These are phyloP conservation scores for Eragrostis tef DNA, from an alignment of 202 grass and related monocot genomes.

Conservation along the genomic window DNA sequence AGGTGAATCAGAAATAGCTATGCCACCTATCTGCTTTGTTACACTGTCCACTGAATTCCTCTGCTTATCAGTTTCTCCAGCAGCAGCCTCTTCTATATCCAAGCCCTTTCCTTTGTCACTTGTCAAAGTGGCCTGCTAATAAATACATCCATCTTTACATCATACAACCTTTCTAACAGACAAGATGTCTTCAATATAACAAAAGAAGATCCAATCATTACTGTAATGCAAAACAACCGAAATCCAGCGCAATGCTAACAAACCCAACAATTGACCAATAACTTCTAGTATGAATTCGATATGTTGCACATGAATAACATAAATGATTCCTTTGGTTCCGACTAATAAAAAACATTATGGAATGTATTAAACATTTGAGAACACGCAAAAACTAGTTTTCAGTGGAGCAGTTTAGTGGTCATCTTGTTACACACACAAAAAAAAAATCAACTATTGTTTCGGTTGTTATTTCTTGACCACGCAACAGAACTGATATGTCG, in stretches of 20 bases:
- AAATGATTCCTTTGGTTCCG: slow-evolving; percentile 9
- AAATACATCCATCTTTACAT: slow-evolving; percentile 32
- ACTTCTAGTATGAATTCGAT: slow-evolving; percentile 8
- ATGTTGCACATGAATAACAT: slow-evolving; percentile 11
- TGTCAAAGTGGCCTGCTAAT: slow-evolving; percentile 70
- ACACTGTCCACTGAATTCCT: slow-evolving; percentile 59
- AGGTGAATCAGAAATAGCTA: slow-evolving; percentile 63
- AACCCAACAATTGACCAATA: not conserved
- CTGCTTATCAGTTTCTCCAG: slow-evolving; percentile 46
- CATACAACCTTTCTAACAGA: slow-evolving; percentile 46
- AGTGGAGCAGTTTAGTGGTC: not conserved
- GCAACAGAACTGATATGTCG: not conserved
- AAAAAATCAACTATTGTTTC: not conserved
- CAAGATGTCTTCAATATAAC: slow-evolving; percentile 18
- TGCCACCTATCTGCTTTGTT: slow-evolving; percentile 64
- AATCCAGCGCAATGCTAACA: too few species aligned
- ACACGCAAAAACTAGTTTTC: not conserved
- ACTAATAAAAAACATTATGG: not conserved
- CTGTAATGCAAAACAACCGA: slow-evolving; percentile 10
- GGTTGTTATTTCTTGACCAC: slow-evolving; percentile 13
- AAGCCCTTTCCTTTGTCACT: slow-evolving; percentile 77
- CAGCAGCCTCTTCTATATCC: slow-evolving; percentile 53
- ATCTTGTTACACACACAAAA: slow-evolving; percentile 8
- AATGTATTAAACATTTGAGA: slow-evolving; percentile 9
- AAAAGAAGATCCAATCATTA: slow-evolving; percentile 29